Percentiles rank a stretch among this genome's conserved stretches.
These are phyloP conservation scores for Nyctanthes arbortristis DNA, from an alignment of 257 asterid species.

Conservation along the genomic window DNA sequence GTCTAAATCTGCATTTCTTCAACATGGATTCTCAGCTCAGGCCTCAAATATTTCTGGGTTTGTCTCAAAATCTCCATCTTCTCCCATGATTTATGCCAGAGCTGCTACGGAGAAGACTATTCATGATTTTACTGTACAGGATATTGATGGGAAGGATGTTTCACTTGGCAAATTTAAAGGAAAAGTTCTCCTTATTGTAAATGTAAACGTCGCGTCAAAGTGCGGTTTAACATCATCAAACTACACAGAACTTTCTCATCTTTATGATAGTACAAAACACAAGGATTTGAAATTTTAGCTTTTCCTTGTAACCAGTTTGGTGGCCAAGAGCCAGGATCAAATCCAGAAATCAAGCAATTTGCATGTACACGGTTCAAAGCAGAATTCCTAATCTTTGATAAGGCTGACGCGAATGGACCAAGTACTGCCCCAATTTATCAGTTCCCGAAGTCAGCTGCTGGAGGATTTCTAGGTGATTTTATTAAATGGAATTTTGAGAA, in stretches of 20 bases:
- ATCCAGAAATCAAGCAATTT: constrained; percentile 76
- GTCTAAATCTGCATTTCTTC: constrained; percentile 55
- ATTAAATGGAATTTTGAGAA: constrained; percentile 97
- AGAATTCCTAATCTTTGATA: constrained; percentile 89
- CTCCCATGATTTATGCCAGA: constrained; percentile 55
- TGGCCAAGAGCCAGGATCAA: constrained; percentile 94
- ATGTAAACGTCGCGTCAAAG: constrained; percentile 93
- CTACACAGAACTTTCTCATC: constrained; percentile 75
- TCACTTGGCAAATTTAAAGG: constrained; percentile 81
- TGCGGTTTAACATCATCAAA: constrained; percentile 94
- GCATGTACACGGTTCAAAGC: constrained; percentile 89
- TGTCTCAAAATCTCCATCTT: constrained; percentile 48
- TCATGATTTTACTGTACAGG: constrained; percentile 90
- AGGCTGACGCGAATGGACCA: constrained; percentile 95
- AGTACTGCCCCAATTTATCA: constrained; percentile 91
- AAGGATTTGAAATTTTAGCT: constrained; percentile 93
- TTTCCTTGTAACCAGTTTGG: constrained; percentile 98
- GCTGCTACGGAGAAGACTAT: constrained; percentile 83
- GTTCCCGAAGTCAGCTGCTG: constrained; percentile 74
- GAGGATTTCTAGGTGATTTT: constrained; percentile 84
- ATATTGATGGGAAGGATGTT: constrained; percentile 79
- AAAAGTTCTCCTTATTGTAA: constrained; percentile 67
- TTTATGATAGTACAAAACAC: constrained; percentile 81
- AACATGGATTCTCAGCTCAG: constrained; percentile 51
- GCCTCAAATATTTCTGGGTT: constrained; percentile 41